Base-by-base conservation (phyloP, 805 yeast species). In the Nakazawaea ambrosiae region DNA sequence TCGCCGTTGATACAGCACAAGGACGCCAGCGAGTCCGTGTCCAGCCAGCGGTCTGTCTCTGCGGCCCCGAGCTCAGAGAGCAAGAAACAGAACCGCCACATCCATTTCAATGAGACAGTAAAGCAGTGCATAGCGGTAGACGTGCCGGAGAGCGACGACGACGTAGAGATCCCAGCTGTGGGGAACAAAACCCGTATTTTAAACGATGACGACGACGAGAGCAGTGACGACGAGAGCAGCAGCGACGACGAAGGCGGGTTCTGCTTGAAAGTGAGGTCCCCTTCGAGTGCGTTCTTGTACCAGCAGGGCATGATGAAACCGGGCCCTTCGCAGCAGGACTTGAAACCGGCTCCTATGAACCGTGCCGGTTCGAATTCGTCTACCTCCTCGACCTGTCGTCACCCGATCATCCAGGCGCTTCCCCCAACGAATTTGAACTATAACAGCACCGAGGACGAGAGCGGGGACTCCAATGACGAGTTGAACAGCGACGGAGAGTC, bases 21-120 rank as follows among this genome's bases (percentile, higher is more conserved):
- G 23, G 26, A 33, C 12, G 25, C 34, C 19, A n/a, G 33, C n/a
- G 36, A 32, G 4, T 20, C 33, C 7, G 31, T 34, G 11, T 27
- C 22, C 20, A 20, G 35, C 4, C 20, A 30, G 8, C 25, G 12
- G 10, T n/a, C n/a, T 12, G 8, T 15, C 10, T 26, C 24, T 17
- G 18, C n/a, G 10, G 14, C 5, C 19, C 8, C n/a, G 15, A n/a
- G 10, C 6, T 19, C 19, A 8, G 9, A 3, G 17, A 7, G 17
- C n/a, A 4, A n/a, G 34, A 65, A 64, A 40, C 60, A 55, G 26
- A 68, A 63, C 46, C 74, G 94, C 43, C 95, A 75, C 49, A 89
- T 92, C 44, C 97, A 89, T 59, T 92, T 92, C 62, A 92, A 82
- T 56, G 94, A 87, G 54, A 77, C 88, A 37, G 99, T 92, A 23